Base-by-base conservation (phyloP, 768 basidiomycete genomes). In the Mycena pura region DNA sequence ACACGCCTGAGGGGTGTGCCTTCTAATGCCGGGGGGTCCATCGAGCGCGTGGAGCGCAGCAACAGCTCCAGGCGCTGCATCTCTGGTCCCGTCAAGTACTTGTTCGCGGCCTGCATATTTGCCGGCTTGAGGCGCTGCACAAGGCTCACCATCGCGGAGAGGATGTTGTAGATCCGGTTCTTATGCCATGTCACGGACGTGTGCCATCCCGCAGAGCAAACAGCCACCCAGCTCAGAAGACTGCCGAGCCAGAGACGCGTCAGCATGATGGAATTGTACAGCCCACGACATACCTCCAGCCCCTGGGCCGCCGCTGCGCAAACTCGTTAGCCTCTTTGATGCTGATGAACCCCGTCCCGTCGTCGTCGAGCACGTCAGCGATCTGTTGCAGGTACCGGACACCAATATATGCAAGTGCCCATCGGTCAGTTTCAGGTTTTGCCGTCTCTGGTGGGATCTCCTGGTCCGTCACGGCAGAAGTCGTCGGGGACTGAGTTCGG, bases 291-390 rank as follows among this genome's bases (percentile, higher is more conserved):
- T 31, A 71, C 70, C 65, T 73, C 68, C 71, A 72, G 4, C 56
- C 63, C 25, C 60, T 32, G 0, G 70, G 73, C 5, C 67, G 68
- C 19, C 63, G 53, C n/a, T 43, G 19, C 2, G 66, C 68, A 29
- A 74, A 74, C 6, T 48, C 47, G 41, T 74, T 74, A 0, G 69
- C 70, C 57, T 74, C 73, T 22, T 66, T 66, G 31, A 74, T 68
- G 32, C 68, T 73, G n/a, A 73, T 67, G 43, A 71, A 72, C 2
- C 70, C 72, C 5, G 72, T 70, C n/a, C 68, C 70, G 53, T 74
- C 73, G 49, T 68, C 69, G 38, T 74, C 72, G 24, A 73, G 65
- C 11, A 65, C 70, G 32, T 74, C 73, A 2, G 69, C 64, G 41
- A 74, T 69, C 3, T 69, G 63, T 39, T 69, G 70, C 1, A 73